Evolutionary conservation across 495 filamentous ascomycete species (phyloP), one percentile per base, ranked within the genome.

Genomic region (Haplographium delicatum): DNA sequence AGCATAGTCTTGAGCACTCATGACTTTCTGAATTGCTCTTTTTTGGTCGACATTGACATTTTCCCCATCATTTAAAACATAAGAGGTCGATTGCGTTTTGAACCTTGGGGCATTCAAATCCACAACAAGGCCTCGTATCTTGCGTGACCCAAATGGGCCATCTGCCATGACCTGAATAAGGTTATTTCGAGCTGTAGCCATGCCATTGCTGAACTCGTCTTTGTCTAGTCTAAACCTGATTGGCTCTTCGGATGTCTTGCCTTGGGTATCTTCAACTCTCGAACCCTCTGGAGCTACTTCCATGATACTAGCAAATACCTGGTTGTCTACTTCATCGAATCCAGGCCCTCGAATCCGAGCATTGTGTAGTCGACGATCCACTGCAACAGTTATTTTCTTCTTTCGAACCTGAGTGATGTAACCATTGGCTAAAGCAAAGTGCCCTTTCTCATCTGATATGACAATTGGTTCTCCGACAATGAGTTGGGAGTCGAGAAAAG

Each of bases 191-290:
- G 95, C 86, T 39, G 81, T 85, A 15, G 93, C 89, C 89, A 98
- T 94, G 49, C 93, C 93, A 53, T 91, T 97, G 68, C 87, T 95
- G 67, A 96, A 96, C 62, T 97, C 93, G 58, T 97, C 93, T 65
- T 96, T 96, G 67, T 98, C 93, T 2, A 98, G 70, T 26, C 93
- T 84, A 60, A 91, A 97, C 16, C 84, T 67, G 13, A 86, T 63
- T 22, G 81, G 79, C 43, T 83, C 74, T 45, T 67, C 67, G 35
- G 68, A 64, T 31, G 63, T 55, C 47, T 72, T 68, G 13, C 67
- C 71, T 46, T 79, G 72, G 25, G 72, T 67, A 42, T 79, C 65
- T 27, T 66, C 63, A 4, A 72, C 64, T 1, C 63, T 71, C 6
- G 62, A 65, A 15, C 72, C 74, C 41, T 79, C 70, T 23, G 59